These are phyloP conservation scores for Leucogyrophana mollusca DNA, from an alignment of 768 basidiomycete species.

Conservation along the genomic window DNA sequence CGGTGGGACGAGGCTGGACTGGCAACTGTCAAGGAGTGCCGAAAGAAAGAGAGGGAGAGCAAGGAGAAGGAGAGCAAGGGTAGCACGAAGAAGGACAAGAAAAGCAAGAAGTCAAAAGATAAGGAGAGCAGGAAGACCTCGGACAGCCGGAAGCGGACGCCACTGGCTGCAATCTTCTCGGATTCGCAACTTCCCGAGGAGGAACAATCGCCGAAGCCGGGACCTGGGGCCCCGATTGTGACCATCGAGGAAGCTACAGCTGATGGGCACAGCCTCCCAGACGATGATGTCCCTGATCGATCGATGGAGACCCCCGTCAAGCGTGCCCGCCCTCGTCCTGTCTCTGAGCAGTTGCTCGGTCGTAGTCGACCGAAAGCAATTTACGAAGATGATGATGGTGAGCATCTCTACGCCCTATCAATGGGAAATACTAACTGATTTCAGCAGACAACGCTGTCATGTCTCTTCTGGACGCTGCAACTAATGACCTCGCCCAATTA, in stretches of 20 bases:
- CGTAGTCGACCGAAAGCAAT: slow-evolving; percentile 48
- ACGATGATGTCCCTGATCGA: slow-evolving; percentile 13
- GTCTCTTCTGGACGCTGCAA: slow-evolving; percentile 75
- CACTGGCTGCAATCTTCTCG: slow-evolving; percentile 62
- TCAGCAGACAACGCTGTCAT: slow-evolving; percentile 46
- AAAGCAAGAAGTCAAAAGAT: slow-evolving; percentile 25
- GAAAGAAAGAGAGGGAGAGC: slow-evolving; percentile 36
- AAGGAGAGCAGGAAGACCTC: slow-evolving; percentile 37
- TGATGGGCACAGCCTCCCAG: slow-evolving; percentile 43
- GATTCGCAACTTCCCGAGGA: slow-evolving; percentile 8
- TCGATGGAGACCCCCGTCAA: slow-evolving; percentile 32
- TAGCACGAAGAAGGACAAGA: slow-evolving; percentile 32
- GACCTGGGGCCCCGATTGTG: slow-evolving; percentile 24
- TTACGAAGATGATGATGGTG: slow-evolving; percentile 48
- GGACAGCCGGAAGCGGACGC: slow-evolving; percentile 54
- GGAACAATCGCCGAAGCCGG: slow-evolving; percentile 2
- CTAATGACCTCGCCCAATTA: slow-evolving; percentile 73
- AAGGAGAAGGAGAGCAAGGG: slow-evolving; percentile 25
- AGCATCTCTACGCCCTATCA: slow-evolving; percentile 6
- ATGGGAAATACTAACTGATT: not conserved
- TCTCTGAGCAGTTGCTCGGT: slow-evolving; percentile 63
- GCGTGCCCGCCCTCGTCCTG: slow-evolving; percentile 50
- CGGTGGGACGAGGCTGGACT: slow-evolving; percentile 52
- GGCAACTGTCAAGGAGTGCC: slow-evolving; percentile 46
- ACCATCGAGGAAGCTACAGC: slow-evolving; percentile 52